These are phyloP conservation scores for Curvularia spicifera DNA, from an alignment of 2,329 filamentous ascomycete genomes.

Conservation along the genomic window DNA sequence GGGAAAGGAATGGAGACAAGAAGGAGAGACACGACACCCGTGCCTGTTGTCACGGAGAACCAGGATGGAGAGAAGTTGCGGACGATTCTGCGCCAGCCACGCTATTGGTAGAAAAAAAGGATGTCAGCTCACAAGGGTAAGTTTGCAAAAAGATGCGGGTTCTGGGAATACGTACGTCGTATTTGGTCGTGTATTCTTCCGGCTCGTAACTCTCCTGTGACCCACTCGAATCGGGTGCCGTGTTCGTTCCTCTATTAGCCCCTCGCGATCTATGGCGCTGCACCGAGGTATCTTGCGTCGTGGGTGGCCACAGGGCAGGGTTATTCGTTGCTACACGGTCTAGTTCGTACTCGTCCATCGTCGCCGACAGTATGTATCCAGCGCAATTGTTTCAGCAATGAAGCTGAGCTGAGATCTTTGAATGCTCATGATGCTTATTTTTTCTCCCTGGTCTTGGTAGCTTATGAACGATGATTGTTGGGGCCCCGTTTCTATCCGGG, in stretches of 20 bases:
- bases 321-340: constrained; percentile 37
- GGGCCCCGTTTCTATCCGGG: constrained; percentile 11
- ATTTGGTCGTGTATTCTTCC: constrained; percentile 28
- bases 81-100: constrained; percentile 47
- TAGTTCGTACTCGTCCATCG: constrained; percentile 40
- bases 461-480: constrained; percentile 1
- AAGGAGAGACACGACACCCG: constrained; percentile 69
- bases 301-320: constrained; percentile 36
- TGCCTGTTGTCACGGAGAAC: constrained; percentile 62
- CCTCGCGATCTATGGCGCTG: constrained; percentile 23
- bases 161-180: constrained; percentile 29
- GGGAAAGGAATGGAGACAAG: constrained; percentile 68
- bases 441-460: background rate
- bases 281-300: constrained; percentile 23
- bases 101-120: constrained; percentile 14
- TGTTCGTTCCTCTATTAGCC: constrained; percentile 6
- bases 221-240: constrained; percentile 8
- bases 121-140: background rate
- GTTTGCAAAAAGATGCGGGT: background rate
- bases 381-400: background rate
- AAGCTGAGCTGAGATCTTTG: background rate
- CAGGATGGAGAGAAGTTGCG: constrained; percentile 49
- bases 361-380: background rate
- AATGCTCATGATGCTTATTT: background rate
- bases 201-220: constrained; percentile 5